phyloP scores from a whole-genome alignment of 2,329 filamentous ascomycete genomes.

The Pseudogymnoascus sp. region DNA sequence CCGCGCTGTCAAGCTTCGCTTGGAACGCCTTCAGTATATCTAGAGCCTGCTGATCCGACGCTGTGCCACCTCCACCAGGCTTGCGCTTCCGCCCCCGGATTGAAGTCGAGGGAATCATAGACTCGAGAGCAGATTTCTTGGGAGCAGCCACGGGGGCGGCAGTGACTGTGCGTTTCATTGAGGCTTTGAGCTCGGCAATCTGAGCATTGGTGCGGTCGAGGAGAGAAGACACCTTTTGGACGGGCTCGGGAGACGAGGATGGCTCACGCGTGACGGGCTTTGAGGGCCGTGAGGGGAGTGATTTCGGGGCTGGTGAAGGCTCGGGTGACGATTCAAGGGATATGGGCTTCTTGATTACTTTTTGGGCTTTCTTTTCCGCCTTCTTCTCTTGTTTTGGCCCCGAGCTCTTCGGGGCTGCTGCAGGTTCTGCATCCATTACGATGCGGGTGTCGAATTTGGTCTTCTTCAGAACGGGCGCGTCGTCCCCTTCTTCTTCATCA shows the following conservation, averaged over 20 bases:
- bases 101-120: conserved; percentile 65
- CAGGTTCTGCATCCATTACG: conserved; percentile 49
- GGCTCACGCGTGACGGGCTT: conserved; percentile 27
- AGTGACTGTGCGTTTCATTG: conserved; percentile 61
- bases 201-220: conserved; percentile 70
- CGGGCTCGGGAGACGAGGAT: conserved; percentile 30
- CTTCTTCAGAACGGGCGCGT: conserved; percentile 59
- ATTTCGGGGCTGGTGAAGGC: conserved; percentile 26
- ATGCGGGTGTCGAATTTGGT: conserved; percentile 71
- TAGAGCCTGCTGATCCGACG: conserved; percentile 54
- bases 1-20: conserved; percentile 57
- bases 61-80: conserved; percentile 44
- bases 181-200: conserved; percentile 71
- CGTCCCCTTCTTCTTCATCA: conserved; percentile 48
- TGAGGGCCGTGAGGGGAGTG: conserved; percentile 22
- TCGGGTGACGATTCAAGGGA: conserved; percentile 33
- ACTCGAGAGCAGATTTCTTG: conserved; percentile 60
- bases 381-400: conserved; percentile 27
- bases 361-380: conserved; percentile 28
- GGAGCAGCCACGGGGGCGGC: conserved; percentile 44
- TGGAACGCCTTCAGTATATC: conserved; percentile 73
- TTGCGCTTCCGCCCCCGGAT: conserved; percentile 63
- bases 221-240: conserved; percentile 31
- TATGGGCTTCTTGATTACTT: conserved; percentile 23
- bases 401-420: conserved; percentile 15